Evolutionary conservation across 331 rosid species (phyloP).

Genomic region (Phaseolus coccineus): DNA sequence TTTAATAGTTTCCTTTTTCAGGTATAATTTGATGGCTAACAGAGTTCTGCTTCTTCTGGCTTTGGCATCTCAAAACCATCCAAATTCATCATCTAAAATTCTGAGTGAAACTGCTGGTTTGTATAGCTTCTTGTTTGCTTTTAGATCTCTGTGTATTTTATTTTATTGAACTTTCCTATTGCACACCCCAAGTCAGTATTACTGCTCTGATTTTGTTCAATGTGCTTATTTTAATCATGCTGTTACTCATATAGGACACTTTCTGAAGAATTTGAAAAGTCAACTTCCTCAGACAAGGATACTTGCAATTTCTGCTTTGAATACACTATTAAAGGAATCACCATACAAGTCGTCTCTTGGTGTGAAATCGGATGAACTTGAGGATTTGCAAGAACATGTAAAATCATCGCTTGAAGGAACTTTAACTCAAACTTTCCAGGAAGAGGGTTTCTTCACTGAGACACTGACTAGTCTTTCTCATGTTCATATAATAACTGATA

Average conservation of each 20-base stretch:
- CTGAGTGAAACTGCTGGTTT: constrained; percentile 94
- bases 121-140: constrained; percentile 40
- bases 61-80: constrained; percentile 90
- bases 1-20: constrained; percentile 46
- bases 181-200: constrained; percentile 21
- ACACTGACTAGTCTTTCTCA: constrained; percentile 94
- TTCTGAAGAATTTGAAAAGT: constrained; percentile 89
- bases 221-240: constrained; percentile 27
- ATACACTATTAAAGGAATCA: constrained; percentile 91
- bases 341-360: constrained; percentile 81
- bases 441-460: constrained; percentile 92
- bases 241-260: constrained; percentile 75
- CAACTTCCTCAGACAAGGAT: constrained; percentile 99
- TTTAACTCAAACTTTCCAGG: constrained; percentile 86
- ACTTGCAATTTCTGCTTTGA: constrained; percentile 95
- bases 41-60: constrained; percentile 90
- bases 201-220: background rate
- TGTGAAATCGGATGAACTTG: constrained; percentile 51
- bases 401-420: constrained; percentile 90
- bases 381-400: constrained; percentile 58
- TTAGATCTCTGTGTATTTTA: constrained; percentile 5
- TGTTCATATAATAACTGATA: constrained; percentile 85
- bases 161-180: constrained; percentile 10
- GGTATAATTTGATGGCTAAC: constrained; percentile 99
- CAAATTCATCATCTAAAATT: constrained; percentile 77